Base-by-base conservation (phyloP, 768 basidiomycete genomes). In the Mycena crocata region DNA sequence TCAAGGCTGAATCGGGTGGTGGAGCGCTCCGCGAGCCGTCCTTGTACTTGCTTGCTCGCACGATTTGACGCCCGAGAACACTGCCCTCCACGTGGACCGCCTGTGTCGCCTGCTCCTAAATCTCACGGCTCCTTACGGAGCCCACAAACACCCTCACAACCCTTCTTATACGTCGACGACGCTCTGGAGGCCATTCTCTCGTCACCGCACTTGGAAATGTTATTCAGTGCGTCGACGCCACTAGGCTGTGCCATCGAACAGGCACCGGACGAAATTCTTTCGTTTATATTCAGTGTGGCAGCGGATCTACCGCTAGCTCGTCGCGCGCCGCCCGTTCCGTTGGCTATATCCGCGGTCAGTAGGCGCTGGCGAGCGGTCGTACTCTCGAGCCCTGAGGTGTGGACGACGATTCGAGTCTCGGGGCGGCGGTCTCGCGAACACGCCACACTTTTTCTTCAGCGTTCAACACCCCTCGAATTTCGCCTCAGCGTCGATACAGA, bases 401-500 rank as follows among this genome's bases (percentile, higher is more conserved):
- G 62, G 62, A 63, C 62, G 1, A 55, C 34, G 10, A 40, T 63
- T 24, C 45, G 44, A 32, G 17, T 63, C 12, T 63, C 62, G 8
- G 21, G 12, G 8, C 45, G 34, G 9, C 52, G 28, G 4, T 31
- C 24, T 2, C 34, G 39, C 0, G n/a, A 19, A 6, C 19, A 13
- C 39, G 40, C 60, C 21, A 14, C 39, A 19, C 14, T 44, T 3
- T 62, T 44, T 15, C 52, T 63, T 6, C 23, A 23, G 5, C 42
- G 51, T 0, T 63, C 52, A 2, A 26, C 9, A 0, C 54, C 62
- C 21, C 44, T 48, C 10, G 5, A 14, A 19, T 63, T 63, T 45
- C 62, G 45, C 14, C 26, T 63, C n/a, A 48, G 34, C 34, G 24
- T 63, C 21, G 24, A 56, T 30, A 63, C 62, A 6, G 24, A 55